Conservation (phyloP, 805 yeast genomes). For the Candida coquimbonensis region DNA sequence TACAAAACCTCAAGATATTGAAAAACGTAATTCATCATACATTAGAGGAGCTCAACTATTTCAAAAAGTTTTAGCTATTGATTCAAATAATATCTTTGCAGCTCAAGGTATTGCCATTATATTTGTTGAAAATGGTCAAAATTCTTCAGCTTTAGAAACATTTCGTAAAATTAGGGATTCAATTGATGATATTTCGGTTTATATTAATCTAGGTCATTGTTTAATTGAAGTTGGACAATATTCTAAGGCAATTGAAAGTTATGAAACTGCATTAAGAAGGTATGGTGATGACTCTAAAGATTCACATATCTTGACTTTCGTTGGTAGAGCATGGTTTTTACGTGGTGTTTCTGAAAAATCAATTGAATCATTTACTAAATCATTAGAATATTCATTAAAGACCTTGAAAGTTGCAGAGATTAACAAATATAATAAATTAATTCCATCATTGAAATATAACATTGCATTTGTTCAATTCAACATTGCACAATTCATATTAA, state of each 20-base stretch:
- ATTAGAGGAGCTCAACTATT: conserved; percentile 87
- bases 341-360: conserved; percentile 68
- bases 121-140: conserved; percentile 76
- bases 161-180: conserved; percentile 88
- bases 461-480: conserved; percentile 80
- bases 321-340: conserved; percentile 85
- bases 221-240: conserved; percentile 75
- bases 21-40: conserved; percentile 66
- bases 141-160: conserved; percentile 73
- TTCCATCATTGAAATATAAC: conserved; percentile 59
- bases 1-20: conserved; percentile 37
- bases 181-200: conserved; percentile 73
- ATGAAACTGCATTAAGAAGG: conserved; percentile 69
- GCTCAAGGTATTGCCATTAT: conserved; percentile 96
- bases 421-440: conserved; percentile 28
- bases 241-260: conserved; percentile 81
- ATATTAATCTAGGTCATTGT: conserved; percentile 84
- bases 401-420: conserved; percentile 38
- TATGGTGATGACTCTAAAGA: conserved; percentile 55
- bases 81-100: conserved; percentile 84
- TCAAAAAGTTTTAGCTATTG: conserved; percentile 80
- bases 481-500: conserved; percentile 74
- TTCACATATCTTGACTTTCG: conserved; percentile 56
- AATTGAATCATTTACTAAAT: conserved; percentile 47
- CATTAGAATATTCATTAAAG: conserved; percentile 55